Evolutionary conservation across 202 grass and related monocot genomes (phyloP).

Genomic region (Schoenoplectus triqueter): DNA sequence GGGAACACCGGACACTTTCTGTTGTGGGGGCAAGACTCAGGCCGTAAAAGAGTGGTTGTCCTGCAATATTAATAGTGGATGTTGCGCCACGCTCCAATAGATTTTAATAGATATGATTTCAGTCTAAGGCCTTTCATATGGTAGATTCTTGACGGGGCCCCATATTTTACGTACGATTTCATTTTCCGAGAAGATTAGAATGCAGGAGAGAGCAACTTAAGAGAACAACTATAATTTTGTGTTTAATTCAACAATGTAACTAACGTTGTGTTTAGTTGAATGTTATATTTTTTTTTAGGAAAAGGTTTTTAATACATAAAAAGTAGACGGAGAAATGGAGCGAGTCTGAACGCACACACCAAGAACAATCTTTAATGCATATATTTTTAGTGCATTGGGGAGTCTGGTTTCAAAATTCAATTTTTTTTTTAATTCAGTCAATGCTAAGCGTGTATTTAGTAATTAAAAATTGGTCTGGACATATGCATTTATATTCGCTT

Average conservation of each 20-base stretch:
- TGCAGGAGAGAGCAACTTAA: neutral
- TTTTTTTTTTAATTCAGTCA: neutral
- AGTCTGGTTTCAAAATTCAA: neutral
- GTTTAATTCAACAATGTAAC: too few relatives aligned
- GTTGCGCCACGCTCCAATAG: slow-evolving; percentile 28
- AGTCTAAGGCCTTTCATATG: neutral
- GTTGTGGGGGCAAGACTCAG: slow-evolving; percentile 13
- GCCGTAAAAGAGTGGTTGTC: slow-evolving; percentile 12
- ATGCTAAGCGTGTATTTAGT: neutral
- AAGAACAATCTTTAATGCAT: slow-evolving; percentile 2
- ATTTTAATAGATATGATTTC: neutral
- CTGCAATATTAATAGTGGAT: neutral
- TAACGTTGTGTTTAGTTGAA: too few relatives aligned
- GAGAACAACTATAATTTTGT: too few relatives aligned
- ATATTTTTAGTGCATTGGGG: neutral
- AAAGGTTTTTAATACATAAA: too few relatives aligned
- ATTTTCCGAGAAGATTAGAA: neutral
- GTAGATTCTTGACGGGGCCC: neutral
- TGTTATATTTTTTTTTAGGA: too few relatives aligned
- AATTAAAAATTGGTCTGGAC: neutral
- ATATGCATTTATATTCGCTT: neutral
- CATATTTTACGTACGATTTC: neutral
- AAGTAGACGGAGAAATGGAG: neutral
- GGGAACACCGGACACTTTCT: neutral
- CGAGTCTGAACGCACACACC: neutral